A percentile compares a stretch with the other conserved stretches of the same genome.
Conservation (phyloP, 805 yeast genomes). For the Sugiyamaella boreocaroliniensis region DNA sequence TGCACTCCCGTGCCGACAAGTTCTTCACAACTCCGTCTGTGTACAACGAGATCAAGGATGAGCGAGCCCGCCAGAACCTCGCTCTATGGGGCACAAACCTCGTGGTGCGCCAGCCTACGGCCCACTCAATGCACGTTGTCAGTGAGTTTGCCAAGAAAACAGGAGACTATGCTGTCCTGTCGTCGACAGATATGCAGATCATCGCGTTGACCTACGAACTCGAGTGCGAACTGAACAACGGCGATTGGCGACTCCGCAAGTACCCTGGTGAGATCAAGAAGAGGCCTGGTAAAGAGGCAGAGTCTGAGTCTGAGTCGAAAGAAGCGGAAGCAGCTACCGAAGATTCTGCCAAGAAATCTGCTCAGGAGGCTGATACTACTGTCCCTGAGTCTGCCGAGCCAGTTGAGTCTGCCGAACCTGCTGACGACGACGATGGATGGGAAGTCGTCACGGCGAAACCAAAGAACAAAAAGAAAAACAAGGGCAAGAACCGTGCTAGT, state of each 20-base stretch:
- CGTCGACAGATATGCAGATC: constrained; percentile 86
- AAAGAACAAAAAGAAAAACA: neutral
- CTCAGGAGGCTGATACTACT: neutral
- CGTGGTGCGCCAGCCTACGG: constrained; percentile 67
- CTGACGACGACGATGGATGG: constrained; percentile 1
- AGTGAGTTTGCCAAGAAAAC: constrained; percentile 73
- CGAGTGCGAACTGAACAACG: constrained; percentile 62
- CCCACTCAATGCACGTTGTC: constrained; percentile 56
- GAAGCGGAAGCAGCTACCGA: constrained; percentile 8
- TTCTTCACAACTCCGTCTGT: constrained; percentile 93
- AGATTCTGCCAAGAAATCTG: neutral
- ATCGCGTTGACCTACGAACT: constrained; percentile 87
- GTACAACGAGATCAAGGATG: constrained; percentile 78
- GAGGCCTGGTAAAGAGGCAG: constrained; percentile 2
- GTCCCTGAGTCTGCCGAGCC: neutral
- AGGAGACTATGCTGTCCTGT: constrained; percentile 85
- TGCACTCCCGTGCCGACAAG: constrained; percentile 61
- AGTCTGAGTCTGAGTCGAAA: neutral
- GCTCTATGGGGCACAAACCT: constrained; percentile 73
- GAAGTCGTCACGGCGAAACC: neutral
- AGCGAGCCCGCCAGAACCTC: constrained; percentile 69
- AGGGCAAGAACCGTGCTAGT: neutral
- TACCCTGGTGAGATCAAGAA: constrained; percentile 47
- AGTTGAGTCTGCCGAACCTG: neutral
- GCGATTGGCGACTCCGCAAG: constrained; percentile 63